phyloP scores from a whole-genome alignment of 306 rosid genomes.

The Neltuma alba region DNA sequence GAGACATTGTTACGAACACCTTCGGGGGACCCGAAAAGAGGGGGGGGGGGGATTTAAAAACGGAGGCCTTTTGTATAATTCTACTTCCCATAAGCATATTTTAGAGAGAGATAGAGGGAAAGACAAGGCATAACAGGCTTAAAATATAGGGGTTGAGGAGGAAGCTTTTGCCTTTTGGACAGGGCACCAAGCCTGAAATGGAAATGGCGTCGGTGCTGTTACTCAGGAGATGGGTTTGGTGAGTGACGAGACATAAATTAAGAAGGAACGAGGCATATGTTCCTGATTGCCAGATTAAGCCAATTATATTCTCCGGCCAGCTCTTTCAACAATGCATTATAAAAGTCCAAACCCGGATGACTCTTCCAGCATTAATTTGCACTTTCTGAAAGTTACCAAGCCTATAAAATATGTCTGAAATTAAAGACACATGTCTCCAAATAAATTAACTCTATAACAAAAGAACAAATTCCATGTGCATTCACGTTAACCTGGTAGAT shows the following conservation, averaged over 20 bases:
- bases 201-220: not conserved
- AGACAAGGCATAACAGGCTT: not conserved
- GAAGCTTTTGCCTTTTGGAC: constrained; percentile 18
- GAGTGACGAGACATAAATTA: constrained; percentile 31
- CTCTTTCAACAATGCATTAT: not conserved
- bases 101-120: not conserved
- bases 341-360: not conserved
- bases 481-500: too few species aligned
- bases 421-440: too few species aligned
- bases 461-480: too few species aligned
- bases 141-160: not conserved
- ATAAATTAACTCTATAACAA: too few species aligned
- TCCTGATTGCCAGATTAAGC: constrained; percentile 15
- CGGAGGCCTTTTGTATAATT: not conserved
- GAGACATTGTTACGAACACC: not conserved
- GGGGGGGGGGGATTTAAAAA: too few species aligned
- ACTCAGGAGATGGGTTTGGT: not conserved
- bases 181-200: not conserved
- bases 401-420: too few species aligned
- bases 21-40: not conserved
- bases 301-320: not conserved
- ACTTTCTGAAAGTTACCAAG: too few species aligned
- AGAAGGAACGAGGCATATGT: constrained; percentile 28
- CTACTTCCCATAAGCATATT: not conserved
- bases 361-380: too few species aligned